A percentile compares a stretch with the other conserved stretches of the same genome.
Conservation (phyloP, 306 rosid species). For the Senna tora region DNA sequence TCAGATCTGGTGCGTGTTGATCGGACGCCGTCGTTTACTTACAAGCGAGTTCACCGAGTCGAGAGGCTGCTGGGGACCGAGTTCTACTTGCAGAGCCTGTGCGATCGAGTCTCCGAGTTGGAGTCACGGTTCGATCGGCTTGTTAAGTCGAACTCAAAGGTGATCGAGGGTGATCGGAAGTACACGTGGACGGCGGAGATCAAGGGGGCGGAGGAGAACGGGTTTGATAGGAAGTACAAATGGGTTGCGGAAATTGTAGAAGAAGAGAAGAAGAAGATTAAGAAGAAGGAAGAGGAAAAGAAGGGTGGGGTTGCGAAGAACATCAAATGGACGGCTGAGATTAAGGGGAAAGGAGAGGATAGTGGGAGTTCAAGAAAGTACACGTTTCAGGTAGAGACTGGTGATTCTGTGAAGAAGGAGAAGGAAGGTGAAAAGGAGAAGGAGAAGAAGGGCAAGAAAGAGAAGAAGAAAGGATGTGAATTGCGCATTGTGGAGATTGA, state of each 20-base stretch:
- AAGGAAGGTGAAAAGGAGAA: conserved; percentile 33
- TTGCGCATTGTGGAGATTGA: conserved; percentile 84
- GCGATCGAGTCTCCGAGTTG: conserved; percentile 66
- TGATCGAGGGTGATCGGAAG: conserved; percentile 57
- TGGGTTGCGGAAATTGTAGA: conserved; percentile 70
- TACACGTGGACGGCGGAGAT: conserved; percentile 88
- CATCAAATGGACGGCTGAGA: conserved; percentile 82
- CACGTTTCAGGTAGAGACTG: conserved; percentile 57
- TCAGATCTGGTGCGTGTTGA: conserved; percentile 60
- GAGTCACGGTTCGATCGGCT: conserved; percentile 78
- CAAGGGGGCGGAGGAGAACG: conserved; percentile 56
- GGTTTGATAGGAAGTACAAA: conserved; percentile 74
- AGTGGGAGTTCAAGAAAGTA: conserved; percentile 61
- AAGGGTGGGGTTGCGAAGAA: conserved; percentile 47
- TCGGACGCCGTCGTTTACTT: conserved; percentile 43
- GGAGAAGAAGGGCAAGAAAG: conserved; percentile 40
- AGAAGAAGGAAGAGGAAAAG: conserved; percentile 35
- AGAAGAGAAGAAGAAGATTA: conserved; percentile 56
- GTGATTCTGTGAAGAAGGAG: conserved; percentile 50
- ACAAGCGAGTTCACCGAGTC: conserved; percentile 52
- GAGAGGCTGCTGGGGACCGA: conserved; percentile 53
- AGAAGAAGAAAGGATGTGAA: conserved; percentile 50
- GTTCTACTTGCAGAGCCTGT: conserved; percentile 49
- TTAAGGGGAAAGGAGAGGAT: conserved; percentile 64
- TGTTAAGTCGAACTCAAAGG: conserved; percentile 34